Base-by-base conservation (phyloP, 164 flowering plant genomes). In the Euptelea pleiosperma region DNA sequence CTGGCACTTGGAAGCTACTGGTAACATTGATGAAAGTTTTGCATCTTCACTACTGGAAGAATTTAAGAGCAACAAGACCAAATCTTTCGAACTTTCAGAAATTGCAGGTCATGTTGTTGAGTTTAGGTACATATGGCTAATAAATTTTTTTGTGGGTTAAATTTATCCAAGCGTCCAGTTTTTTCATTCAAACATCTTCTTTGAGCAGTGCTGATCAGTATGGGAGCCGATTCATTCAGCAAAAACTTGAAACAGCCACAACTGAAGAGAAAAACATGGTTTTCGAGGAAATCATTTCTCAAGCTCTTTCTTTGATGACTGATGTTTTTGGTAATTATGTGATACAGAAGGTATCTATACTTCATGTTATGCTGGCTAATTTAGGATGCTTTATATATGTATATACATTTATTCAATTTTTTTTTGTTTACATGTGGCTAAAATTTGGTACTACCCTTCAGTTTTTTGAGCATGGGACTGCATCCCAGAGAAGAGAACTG, bases 271-370 rank as follows among this genome's bases (percentile, higher is more conserved):
- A 86, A 59, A 77, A 74, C 63, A 84, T 88, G 87, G 89, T 91
- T 61, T 88, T 77, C 68, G 62, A 80, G 69, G 98, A 91, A 71
- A 88, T 91, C 28, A 68, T 80, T 58, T 94, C 96, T 8, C 82
- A 84, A 50, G 91, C 85, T 66, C 86, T 86, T 62, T 73, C 86
- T 31, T 63, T 91, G 67, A 86, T 88, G 91, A 91, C 96, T 47
- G 96, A 91, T 68, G 96, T 91, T 25, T 91, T 88, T 70, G 98
- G 98, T 18, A 91, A 91, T 64, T 91, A 91, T 83, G 98, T 91
- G 30, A 77, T 91, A 55, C 98, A 91, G 69, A 91, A 88, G 98
- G 98, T 89, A 78, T 44, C 3, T 12, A 15, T 26, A 39, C 42
- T 29, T n/a, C 8, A 28, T 50, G 18, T 2, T 18, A 7, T 37